Percentiles rank a stretch among this genome's conserved stretches.
Conservation (phyloP, 2,329 filamentous ascomycete genomes). For the Taxawa tesnikishii region DNA sequence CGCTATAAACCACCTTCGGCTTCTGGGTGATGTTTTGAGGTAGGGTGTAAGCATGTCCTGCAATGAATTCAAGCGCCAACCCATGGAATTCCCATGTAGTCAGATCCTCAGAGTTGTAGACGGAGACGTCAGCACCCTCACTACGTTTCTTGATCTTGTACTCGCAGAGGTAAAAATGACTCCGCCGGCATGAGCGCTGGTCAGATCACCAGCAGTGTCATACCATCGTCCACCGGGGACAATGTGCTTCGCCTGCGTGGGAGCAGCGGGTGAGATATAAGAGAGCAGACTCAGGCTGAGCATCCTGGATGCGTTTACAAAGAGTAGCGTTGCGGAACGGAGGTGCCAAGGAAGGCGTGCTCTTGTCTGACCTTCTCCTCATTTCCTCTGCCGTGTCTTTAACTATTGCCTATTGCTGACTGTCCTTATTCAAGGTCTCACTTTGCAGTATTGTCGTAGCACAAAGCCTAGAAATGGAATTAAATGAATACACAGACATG, state of each 20-base stretch:
- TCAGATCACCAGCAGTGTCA: conserved; percentile 46
- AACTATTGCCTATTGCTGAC: too few species aligned
- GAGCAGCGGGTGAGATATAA: conserved; percentile 12
- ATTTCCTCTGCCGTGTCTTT: too few species aligned
- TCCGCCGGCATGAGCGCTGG: conserved; percentile 50
- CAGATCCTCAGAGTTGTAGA: conserved; percentile 49
- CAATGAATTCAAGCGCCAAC: conserved; percentile 43
- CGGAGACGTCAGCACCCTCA: conserved; percentile 48
- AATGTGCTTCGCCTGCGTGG: conserved; percentile 38
- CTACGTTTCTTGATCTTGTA: conserved; percentile 46
- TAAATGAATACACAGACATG: too few species aligned
- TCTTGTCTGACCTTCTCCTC: too few species aligned
- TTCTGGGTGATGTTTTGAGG: conserved; percentile 47
- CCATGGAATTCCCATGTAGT: conserved; percentile 48
- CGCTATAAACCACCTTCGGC: conserved; percentile 49
- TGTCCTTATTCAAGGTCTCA: too few species aligned
- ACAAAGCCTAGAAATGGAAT: too few species aligned
- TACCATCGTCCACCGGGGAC: conserved; percentile 50
- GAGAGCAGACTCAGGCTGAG: neutral
- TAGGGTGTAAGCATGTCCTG: conserved; percentile 43
- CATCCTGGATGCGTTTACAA: neutral
- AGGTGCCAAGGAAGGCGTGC: too few species aligned
- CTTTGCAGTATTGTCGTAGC: too few species aligned
- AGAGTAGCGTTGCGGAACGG: too few species aligned
- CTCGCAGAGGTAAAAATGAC: conserved; percentile 50